Percentiles rank a stretch among this genome's conserved stretches.
phyloP scores from a whole-genome alignment of 495 filamentous ascomycete species.

The Wilcoxina mikolae region DNA sequence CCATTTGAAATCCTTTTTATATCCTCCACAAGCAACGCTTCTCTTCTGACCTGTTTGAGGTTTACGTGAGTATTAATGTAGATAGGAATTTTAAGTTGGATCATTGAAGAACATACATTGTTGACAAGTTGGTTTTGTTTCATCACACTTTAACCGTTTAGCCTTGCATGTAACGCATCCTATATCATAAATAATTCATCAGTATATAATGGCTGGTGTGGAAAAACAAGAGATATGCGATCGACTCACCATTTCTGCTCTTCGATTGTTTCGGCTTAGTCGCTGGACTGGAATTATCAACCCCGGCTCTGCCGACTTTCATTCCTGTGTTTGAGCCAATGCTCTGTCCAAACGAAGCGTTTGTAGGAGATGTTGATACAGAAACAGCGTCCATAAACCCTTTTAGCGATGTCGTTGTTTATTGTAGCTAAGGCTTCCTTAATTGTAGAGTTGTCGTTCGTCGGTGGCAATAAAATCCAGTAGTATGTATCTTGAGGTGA shows the following conservation, averaged over 20 bases:
- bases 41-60: conserved; percentile 37
- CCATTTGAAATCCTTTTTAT: conserved; percentile 79
- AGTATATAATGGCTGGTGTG: conserved; percentile 3
- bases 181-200: conserved; percentile 29
- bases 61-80: not conserved
- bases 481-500: too few species aligned
- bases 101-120: conserved; percentile 54
- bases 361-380: conserved; percentile 11
- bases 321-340: conserved; percentile 9
- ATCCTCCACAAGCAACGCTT: conserved; percentile 58
- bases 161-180: conserved; percentile 71
- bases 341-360: conserved; percentile 5
- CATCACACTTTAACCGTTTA: conserved; percentile 70
- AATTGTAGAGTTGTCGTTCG: too few species aligned
- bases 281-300: conserved; percentile 22
- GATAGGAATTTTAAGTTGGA: not conserved
- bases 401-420: too few species aligned
- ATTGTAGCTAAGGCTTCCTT: too few species aligned
- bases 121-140: conserved; percentile 58
- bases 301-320: conserved; percentile 17
- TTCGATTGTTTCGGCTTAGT: conserved; percentile 65
- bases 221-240: not conserved
- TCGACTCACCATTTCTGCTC: conserved; percentile 59
- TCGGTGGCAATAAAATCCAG: too few species aligned
- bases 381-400: conserved; percentile 7